Conservation (phyloP, 805 yeast species). For the Metschnikowia orientalis region DNA sequence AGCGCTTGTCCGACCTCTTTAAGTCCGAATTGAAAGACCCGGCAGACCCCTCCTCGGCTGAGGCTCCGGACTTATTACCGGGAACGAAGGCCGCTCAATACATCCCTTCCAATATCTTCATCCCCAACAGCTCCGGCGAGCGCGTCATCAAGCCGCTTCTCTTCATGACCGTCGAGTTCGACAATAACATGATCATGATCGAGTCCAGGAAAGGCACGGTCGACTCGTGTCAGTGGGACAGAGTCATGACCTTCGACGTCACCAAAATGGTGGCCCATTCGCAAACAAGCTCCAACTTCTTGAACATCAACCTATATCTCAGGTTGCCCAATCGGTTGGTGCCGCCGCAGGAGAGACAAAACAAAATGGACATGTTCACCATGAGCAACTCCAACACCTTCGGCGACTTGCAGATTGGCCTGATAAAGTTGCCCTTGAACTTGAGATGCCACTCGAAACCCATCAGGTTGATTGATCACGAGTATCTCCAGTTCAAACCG, state of each 20-base stretch:
- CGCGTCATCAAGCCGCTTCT: conserved; percentile 62
- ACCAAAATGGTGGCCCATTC: conserved; percentile 34
- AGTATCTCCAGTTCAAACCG: conserved; percentile 32
- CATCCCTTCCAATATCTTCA: conserved; percentile 49
- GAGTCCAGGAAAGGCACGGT: conserved; percentile 85
- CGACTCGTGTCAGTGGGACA: conserved; percentile 76
- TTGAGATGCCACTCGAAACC: conserved; percentile 47
- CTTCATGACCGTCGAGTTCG: conserved; percentile 87
- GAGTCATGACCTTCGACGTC: conserved; percentile 88
- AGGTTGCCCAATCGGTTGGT: conserved; percentile 65
- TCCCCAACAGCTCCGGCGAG: conserved; percentile 44
- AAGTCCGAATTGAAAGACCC: conserved; percentile 9
- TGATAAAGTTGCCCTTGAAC: conserved; percentile 58
- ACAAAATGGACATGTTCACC: conserved; percentile 29
- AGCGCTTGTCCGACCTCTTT: conserved; percentile 12
- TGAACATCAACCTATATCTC: conserved; percentile 75
- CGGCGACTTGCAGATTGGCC: conserved; percentile 74
- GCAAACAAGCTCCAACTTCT: conserved; percentile 43
- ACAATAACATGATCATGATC: conserved; percentile 84
- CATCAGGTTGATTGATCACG: conserved; percentile 63
- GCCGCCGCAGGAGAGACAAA: conserved; percentile 35
- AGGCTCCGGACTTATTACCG: conserved; percentile 23
- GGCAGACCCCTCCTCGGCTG: conserved; percentile 3
- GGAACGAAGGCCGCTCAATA: conserved; percentile 32
- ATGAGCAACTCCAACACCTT: conserved; percentile 33